Percentiles rank a stretch among this genome's conserved stretches.
Evolutionary conservation across 345 rosid species (phyloP).

Genomic region (Ceriops tagal): DNA sequence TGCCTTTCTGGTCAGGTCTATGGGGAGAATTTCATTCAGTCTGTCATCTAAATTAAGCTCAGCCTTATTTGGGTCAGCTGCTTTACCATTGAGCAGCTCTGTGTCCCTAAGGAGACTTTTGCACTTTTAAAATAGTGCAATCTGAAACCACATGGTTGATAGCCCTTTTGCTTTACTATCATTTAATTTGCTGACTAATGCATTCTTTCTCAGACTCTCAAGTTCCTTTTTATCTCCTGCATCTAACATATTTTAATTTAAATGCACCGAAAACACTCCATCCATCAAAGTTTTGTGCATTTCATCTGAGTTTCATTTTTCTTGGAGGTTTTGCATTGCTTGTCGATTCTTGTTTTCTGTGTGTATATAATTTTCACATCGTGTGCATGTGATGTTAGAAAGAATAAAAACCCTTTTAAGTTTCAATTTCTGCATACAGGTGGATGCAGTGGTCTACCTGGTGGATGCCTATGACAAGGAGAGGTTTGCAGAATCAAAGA

Average conservation of each 20-base stretch:
- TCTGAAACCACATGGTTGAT: too few species aligned
- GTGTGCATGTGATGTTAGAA: background rate
- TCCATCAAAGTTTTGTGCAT: background rate
- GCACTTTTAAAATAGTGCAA: too few species aligned
- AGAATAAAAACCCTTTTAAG: background rate
- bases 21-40: too few species aligned
- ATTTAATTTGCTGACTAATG: background rate
- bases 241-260: background rate
- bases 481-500: conserved; percentile 54
- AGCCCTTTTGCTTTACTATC: background rate
- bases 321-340: background rate
- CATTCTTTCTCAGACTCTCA: background rate
- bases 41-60: too few species aligned
- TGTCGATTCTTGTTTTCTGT: background rate
- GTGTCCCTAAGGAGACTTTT: too few species aligned
- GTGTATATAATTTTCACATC: background rate
- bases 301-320: background rate
- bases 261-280: background rate
- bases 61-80: too few species aligned
- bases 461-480: conserved; percentile 65
- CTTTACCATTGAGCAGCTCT: too few species aligned
- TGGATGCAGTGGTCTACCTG: conserved; percentile 59
- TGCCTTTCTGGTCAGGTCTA: too few species aligned
- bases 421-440: conserved; percentile 21
- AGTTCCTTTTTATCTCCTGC: background rate